Evolutionary conservation across 331 rosid species (phyloP).

Genomic region (Dryas integrifolia): DNA sequence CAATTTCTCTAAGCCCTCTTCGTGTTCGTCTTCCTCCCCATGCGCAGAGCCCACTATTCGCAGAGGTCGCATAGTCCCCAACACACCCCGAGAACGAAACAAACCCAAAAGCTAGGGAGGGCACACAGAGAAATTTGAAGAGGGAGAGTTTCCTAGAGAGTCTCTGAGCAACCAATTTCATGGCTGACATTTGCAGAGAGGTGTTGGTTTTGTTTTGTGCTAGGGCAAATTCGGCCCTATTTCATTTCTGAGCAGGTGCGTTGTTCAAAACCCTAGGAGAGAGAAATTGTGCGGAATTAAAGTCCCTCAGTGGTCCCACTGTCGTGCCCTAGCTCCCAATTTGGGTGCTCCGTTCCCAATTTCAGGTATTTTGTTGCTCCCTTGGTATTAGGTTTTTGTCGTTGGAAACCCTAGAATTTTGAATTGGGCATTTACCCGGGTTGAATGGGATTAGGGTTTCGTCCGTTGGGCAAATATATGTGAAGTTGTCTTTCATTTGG

Average conservation of each 20-base stretch:
- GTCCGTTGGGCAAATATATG: slow-evolving; percentile 32
- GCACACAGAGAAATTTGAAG: slow-evolving; percentile 4
- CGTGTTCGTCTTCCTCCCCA: slow-evolving; percentile 58
- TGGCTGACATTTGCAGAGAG: slow-evolving; percentile 57
- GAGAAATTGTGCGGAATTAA: slow-evolving; percentile 34
- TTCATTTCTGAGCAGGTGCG: slow-evolving; percentile 29
- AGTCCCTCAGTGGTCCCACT: slow-evolving; percentile 20
- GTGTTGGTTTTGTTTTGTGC: slow-evolving; percentile 25
- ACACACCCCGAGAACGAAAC: slow-evolving; percentile 35
- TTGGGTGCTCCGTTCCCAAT: slow-evolving; percentile 30
- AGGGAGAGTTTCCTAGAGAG: slow-evolving; percentile 25
- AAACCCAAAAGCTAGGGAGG: slow-evolving; percentile 32
- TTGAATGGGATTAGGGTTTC: slow-evolving; percentile 52
- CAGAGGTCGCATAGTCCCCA: slow-evolving; percentile 82
- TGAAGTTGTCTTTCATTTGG: slow-evolving; percentile 19
- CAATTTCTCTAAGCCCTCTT: slow-evolving; percentile 64
- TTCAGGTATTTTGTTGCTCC: slow-evolving; percentile 61
- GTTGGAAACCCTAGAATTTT: slow-evolving; percentile 80
- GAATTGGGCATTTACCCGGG: slow-evolving; percentile 31
- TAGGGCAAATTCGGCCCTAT: slow-evolving; percentile 49
- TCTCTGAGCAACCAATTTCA: slow-evolving; percentile 36
- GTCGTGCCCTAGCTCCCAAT: slow-evolving; percentile 58
- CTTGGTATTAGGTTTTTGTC: slow-evolving; percentile 32
- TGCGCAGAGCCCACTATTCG: slow-evolving; percentile 84
- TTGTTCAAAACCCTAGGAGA: slow-evolving; percentile 87